Conservation (phyloP, 495 filamentous ascomycete species). For the Talaromyces trachyspermus region DNA sequence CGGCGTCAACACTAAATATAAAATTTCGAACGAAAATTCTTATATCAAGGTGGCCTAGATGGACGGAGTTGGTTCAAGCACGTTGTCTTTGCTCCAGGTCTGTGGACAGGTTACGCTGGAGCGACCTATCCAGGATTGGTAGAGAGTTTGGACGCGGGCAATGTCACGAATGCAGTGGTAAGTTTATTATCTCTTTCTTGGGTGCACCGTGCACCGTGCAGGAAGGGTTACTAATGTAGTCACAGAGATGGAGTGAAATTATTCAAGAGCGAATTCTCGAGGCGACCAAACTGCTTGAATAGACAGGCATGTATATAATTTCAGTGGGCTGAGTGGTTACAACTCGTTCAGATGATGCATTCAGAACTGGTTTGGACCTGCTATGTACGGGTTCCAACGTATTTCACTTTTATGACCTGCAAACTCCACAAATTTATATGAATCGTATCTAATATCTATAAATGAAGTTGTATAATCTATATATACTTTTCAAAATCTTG, state of each 20-base stretch:
- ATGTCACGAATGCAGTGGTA: conserved; percentile 40
- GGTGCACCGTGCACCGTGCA: no score
- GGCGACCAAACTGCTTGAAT: conserved; percentile 28
- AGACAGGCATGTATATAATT: not conserved
- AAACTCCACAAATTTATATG: no score
- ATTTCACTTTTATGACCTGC: no score
- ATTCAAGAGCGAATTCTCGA: conserved; percentile 33
- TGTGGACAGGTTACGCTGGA: conserved; percentile 86
- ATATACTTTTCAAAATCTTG: not conserved
- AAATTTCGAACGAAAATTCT: conserved; percentile 54
- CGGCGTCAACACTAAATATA: conserved; percentile 53
- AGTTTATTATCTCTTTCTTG: conserved; percentile 7
- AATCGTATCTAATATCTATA: no score
- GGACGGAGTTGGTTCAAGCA: conserved; percentile 59
- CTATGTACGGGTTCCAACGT: no score
- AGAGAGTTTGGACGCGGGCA: conserved; percentile 50
- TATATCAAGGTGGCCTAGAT: conserved; percentile 51
- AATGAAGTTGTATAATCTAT: no score
- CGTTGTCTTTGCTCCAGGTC: conserved; percentile 64
- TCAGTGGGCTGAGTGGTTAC: conserved; percentile 13
- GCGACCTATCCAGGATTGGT: conserved; percentile 58
- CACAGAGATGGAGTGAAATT: conserved; percentile 39
- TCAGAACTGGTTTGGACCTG: no score
- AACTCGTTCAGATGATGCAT: no score
- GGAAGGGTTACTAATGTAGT: not conserved